Conservation (phyloP, 306 rosid genomes). For the Trifolium dubium region DNA sequence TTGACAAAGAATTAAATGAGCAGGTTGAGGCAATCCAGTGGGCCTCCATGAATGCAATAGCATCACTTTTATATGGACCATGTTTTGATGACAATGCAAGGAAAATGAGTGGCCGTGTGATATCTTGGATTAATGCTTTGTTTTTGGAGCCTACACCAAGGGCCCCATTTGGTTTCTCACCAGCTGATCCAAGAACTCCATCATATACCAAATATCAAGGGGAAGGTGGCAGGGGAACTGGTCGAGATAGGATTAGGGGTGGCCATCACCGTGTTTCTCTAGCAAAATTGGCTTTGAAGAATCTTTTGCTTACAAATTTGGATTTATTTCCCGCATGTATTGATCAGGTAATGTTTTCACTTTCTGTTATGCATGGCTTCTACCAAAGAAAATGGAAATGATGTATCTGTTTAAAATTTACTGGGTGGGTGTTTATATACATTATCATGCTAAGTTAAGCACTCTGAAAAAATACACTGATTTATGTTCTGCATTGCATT, state of each 20-base stretch:
- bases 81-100: constrained; percentile 99
- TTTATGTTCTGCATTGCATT: no score
- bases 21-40: constrained; percentile 99
- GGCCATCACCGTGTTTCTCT: constrained; percentile 85
- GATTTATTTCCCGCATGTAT: constrained; percentile 97
- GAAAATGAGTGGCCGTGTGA: constrained; percentile 98
- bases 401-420: constrained; percentile 15
- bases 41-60: constrained; percentile 99
- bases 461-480: no score
- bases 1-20: constrained; percentile 96
- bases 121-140: constrained; percentile 95
- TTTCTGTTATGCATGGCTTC: constrained; percentile 31
- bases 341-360: constrained; percentile 77
- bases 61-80: constrained; percentile 95
- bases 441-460: no score
- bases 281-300: constrained; percentile 93
- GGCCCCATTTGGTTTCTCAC: constrained; percentile 98
- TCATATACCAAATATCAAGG: constrained; percentile 84
- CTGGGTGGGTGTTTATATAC: constrained; percentile 13
- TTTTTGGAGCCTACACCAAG: constrained; percentile 91
- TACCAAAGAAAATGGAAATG: constrained; percentile 26
- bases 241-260: constrained; percentile 95
- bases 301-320: constrained; percentile 89
- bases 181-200: constrained; percentile 98
- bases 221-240: constrained; percentile 85